Evolutionary conservation across 2,329 filamentous ascomycete species (phyloP), one percentile per base, ranked within the genome.

Genomic region (Pseudohalonectria lignicola): DNA sequence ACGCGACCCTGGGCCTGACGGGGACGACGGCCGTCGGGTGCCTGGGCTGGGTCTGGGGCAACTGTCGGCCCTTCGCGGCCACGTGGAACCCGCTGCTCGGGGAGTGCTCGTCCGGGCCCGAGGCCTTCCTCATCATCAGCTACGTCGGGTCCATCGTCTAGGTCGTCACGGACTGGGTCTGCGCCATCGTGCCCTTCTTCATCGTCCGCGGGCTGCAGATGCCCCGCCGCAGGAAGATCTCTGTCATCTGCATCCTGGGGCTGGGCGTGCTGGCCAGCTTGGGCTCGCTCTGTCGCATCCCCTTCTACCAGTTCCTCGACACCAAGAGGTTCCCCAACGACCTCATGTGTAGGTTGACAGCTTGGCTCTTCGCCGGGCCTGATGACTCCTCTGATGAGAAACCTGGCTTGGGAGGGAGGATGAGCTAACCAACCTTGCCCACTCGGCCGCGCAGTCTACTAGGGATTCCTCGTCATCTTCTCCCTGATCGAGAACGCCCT

Each of bases 231-330:
- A 37, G 26, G 19, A 44, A 44, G 39, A 34, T 36, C 31, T 37
- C 41, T 6, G 36, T 46, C 15, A 34, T 46, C 20, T 10, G 13
- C 16, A 38, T 46, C 31, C 34, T 46, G 29, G 39, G 40, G 9
- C 35, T 46, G 15, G 41, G 43, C 16, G 33, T 59, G 5, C 60
- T 63, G 40, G 56, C 53, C 26, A 48, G 62, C 15, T 42, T 51
- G 10, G 59, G 60, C 0, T 57, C 60, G 1, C 52, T 65, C 19
- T 50, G 63, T 2, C 56, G 62, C 13, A 38, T 32, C 10, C 41
- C 43, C 11, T 41, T 37, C 34, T 45, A 45, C 26, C 39, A 39
- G 3, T 34, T 38, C 7, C n/a, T 31, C 4, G 25, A 32, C 9
- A 32, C 42, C 23, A 33, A 29, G 2, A 15, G 42, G 13, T 42